These are phyloP conservation scores for Heimioporus sp. DNA, from an alignment of 768 basidiomycete species.

Conservation along the genomic window DNA sequence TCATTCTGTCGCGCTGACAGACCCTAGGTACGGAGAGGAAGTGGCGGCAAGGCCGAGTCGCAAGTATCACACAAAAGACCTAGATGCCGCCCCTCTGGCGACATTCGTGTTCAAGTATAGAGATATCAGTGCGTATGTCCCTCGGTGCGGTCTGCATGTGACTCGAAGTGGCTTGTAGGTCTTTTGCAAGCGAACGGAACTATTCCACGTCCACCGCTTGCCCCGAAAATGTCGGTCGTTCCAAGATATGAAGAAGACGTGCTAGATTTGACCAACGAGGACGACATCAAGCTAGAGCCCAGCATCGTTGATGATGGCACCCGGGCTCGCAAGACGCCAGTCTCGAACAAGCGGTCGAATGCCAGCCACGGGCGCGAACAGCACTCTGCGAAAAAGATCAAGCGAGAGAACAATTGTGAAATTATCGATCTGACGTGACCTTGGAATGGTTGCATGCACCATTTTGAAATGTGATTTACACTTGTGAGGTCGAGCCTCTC, in stretches of 20 bases:
- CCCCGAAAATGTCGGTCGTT: neutral
- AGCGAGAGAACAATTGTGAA: constrained; percentile 25
- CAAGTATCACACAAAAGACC: neutral
- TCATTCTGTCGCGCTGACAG: neutral
- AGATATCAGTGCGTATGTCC: constrained; percentile 20
- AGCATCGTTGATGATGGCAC: neutral
- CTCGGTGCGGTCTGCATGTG: neutral
- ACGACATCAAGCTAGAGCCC: constrained; percentile 10
- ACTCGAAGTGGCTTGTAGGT: constrained; percentile 10
- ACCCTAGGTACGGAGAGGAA: constrained; percentile 25
- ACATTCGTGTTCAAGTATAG: constrained; percentile 33
- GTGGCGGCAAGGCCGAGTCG: neutral
- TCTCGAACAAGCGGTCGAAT: too few relatives aligned
- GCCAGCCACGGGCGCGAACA: too few relatives aligned
- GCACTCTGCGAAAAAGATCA: constrained; percentile 11
- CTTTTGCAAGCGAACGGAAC: constrained; percentile 29
- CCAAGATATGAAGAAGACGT: constrained; percentile 6
- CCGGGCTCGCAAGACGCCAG: too few relatives aligned
- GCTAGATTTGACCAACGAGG: constrained; percentile 20
- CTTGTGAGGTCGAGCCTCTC: too few relatives aligned
- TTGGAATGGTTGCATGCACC: neutral
- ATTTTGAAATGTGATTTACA: too few relatives aligned
- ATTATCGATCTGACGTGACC: constrained; percentile 31
- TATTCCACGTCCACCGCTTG: constrained; percentile 12
- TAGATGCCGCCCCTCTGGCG: constrained; percentile 20